Evolutionary conservation across 2,329 filamentous ascomycete species (phyloP).

Genomic region (Penicillium sp.): DNA sequence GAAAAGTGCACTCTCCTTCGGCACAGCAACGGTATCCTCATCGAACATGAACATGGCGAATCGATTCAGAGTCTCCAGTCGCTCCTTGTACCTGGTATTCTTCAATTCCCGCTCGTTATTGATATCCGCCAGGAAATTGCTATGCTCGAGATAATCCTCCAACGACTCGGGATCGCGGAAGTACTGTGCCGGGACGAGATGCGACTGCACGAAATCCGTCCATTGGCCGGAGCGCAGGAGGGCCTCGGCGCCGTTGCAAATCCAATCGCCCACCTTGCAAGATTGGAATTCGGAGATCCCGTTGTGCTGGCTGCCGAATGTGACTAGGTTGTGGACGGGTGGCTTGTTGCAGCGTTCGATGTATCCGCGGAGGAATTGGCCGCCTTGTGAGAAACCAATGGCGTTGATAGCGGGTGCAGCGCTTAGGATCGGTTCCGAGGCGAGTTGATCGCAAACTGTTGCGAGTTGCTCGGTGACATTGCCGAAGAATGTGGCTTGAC

Average conservation of each 20-base stretch:
- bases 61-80: slow-evolving; percentile 70
- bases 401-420: slow-evolving; percentile 85
- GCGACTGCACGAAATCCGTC: slow-evolving; percentile 74
- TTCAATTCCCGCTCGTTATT: slow-evolving; percentile 86
- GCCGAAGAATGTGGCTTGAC: slow-evolving; percentile 84
- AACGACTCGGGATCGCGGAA: slow-evolving; percentile 74
- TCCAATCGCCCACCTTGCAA: slow-evolving; percentile 72
- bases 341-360: slow-evolving; percentile 83
- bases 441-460: slow-evolving; percentile 76
- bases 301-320: slow-evolving; percentile 89
- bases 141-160: slow-evolving; percentile 74
- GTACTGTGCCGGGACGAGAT: slow-evolving; percentile 92
- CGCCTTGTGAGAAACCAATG: slow-evolving; percentile 92
- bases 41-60: slow-evolving; percentile 91
- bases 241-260: slow-evolving; percentile 80
- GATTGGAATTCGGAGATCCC: slow-evolving; percentile 82
- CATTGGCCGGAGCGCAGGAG: slow-evolving; percentile 81
- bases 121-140: slow-evolving; percentile 90
- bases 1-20: slow-evolving; percentile 92
- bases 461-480: slow-evolving; percentile 81
- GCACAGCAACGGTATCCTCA: slow-evolving; percentile 82
- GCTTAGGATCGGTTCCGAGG: slow-evolving; percentile 75
- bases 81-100: slow-evolving; percentile 73
- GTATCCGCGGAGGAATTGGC: slow-evolving; percentile 91
- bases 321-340: slow-evolving; percentile 77